phyloP scores from a whole-genome alignment of 306 rosid genomes.

The Crataegus laevigata region DNA sequence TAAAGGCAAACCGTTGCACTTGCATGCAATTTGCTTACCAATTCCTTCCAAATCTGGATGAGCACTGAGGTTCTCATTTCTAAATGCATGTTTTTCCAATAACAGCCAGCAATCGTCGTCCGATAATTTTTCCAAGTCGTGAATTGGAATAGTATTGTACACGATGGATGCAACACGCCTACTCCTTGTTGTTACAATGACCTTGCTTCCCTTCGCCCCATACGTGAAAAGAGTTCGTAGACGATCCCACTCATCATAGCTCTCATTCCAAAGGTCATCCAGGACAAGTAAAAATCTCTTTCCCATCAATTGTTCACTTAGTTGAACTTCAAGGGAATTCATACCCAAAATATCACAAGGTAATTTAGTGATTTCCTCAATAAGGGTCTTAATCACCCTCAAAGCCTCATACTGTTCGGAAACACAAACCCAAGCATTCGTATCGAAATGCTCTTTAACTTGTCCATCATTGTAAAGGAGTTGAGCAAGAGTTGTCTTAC shows the following conservation, averaged over 20 bases:
- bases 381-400: background rate
- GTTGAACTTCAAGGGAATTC: background rate
- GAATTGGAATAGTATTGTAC: background rate
- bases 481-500: background rate
- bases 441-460: background rate
- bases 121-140: background rate
- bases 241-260: background rate
- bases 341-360: background rate
- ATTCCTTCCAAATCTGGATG: background rate
- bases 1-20: constrained; percentile 20
- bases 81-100: background rate
- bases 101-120: background rate
- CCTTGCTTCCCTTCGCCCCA: background rate
- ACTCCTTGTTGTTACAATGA: constrained; percentile 9
- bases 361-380: background rate
- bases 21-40: constrained; percentile 11
- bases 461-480: background rate
- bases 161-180: background rate
- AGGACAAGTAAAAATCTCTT: background rate
- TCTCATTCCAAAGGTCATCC: constrained; percentile 2
- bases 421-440: background rate
- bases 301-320: background rate
- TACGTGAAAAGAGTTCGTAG: background rate
- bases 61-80: background rate
- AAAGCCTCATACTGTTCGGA: background rate